phyloP scores from a whole-genome alignment of 805 yeast species.

The Ogataea naganishii region DNA sequence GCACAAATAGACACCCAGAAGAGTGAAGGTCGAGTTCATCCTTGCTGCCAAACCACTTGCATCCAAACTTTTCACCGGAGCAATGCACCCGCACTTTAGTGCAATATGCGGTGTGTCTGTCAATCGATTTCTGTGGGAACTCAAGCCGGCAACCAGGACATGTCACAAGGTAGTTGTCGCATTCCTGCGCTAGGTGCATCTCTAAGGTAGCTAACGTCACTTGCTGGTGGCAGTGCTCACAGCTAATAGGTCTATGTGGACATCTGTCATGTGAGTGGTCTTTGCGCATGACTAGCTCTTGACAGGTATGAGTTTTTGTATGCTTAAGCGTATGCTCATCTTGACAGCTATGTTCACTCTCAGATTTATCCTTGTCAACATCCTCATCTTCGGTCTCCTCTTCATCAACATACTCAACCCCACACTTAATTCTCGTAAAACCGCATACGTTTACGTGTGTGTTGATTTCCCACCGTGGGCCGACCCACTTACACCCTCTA shows the following conservation, averaged over 20 bases:
- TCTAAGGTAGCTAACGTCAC: constrained; percentile 23
- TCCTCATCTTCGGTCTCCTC: constrained; percentile 12
- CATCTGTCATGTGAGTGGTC: constrained; percentile 23
- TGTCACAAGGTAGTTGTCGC: constrained; percentile 28
- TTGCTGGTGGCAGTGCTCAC: constrained; percentile 26
- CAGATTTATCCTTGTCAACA: constrained; percentile 10
- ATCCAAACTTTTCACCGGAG: constrained; percentile 40
- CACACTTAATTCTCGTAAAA: constrained; percentile 29
- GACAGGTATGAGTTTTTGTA: too few relatives aligned
- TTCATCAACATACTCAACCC: constrained; percentile 7
- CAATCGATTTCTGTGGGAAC: constrained; percentile 28
- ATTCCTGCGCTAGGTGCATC: constrained; percentile 29
- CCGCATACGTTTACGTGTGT: constrained; percentile 38
- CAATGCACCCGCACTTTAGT: constrained; percentile 31
- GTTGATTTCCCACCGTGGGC: constrained; percentile 50
- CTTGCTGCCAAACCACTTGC: constrained; percentile 34
- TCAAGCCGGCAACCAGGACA: constrained; percentile 34
- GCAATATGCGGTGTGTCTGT: constrained; percentile 34
- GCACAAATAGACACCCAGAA: constrained; percentile 20
- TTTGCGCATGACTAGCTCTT: too few relatives aligned
- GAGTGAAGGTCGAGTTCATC: constrained; percentile 21
- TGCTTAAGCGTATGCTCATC: too few relatives aligned
- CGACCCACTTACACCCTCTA: constrained; percentile 50
- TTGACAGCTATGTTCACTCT: constrained; percentile 3
- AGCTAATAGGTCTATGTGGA: constrained; percentile 28